Evolutionary conservation across 129 eudicot species (phyloP).

Genomic region (Apium graveolens): DNA sequence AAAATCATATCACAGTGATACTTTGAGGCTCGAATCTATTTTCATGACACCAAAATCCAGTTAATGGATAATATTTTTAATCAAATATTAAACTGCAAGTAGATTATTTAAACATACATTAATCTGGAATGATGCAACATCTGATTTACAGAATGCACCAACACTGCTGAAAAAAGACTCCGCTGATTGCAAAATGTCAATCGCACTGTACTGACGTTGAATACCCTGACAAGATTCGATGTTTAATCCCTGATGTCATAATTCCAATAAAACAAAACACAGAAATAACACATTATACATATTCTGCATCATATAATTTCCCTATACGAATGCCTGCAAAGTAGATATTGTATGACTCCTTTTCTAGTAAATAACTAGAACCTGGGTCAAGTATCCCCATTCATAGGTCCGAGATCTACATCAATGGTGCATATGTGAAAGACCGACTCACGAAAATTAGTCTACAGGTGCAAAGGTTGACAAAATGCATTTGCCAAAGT

Average conservation of each 20-base stretch:
- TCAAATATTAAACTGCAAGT: not conserved
- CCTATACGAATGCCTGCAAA: not conserved
- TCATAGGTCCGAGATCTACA: too few relatives aligned
- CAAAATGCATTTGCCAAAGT: not conserved
- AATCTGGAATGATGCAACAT: constrained; percentile 44
- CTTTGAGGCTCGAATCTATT: constrained; percentile 38
- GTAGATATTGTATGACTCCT: not conserved
- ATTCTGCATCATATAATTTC: not conserved
- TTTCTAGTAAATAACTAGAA: not conserved
- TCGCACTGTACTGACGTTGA: constrained; percentile 69
- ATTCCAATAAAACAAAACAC: not conserved
- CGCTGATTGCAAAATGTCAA: constrained; percentile 64
- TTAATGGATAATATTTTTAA: not conserved
- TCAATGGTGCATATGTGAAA: not conserved
- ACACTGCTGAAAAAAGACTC: constrained; percentile 48
- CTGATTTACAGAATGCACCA: constrained; percentile 62
- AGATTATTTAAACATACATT: constrained; percentile 42
- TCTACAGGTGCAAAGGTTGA: not conserved
- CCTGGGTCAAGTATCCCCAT: not conserved
- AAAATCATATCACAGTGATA: constrained; percentile 39
- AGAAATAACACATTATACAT: not conserved
- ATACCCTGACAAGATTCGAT: constrained; percentile 50
- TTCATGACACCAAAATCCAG: not conserved
- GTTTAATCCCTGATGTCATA: not conserved
- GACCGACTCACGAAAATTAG: not conserved